phyloP scores from a whole-genome alignment of 371 early-diverging fungal species.

The Mucor sp. region DNA sequence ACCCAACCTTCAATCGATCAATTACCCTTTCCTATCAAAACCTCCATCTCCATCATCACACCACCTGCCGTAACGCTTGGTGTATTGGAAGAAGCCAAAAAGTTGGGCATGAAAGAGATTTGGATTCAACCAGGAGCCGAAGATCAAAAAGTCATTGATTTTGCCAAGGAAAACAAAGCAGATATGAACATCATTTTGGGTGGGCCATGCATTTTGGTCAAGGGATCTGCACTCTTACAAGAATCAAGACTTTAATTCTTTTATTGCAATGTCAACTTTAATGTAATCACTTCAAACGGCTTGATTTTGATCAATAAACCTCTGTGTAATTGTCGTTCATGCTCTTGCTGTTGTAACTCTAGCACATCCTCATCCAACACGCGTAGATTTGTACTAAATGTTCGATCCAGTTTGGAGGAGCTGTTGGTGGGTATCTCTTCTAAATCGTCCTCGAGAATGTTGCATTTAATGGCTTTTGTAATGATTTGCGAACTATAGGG shows the following conservation, averaged over 20 bases:
- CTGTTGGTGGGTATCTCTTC: conserved; percentile 30
- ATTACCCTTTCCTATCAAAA: conserved; percentile 41
- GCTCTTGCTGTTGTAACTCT: conserved; percentile 37
- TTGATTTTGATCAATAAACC: conserved; percentile 50
- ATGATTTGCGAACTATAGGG: conserved; percentile 42
- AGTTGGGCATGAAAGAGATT: conserved; percentile 62
- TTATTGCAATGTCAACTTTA: conserved; percentile 48
- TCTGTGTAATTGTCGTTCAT: conserved; percentile 30
- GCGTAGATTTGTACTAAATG: conserved; percentile 43
- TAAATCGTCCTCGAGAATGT: conserved; percentile 76
- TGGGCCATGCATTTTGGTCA: conserved; percentile 77
- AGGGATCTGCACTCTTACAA: conserved; percentile 43
- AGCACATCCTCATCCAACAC: conserved; percentile 44
- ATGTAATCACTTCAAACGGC: conserved; percentile 67
- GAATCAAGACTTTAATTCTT: conserved; percentile 1
- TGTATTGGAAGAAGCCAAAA: conserved; percentile 64
- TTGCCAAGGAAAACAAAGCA: conserved; percentile 35
- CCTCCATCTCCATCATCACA: conserved; percentile 75
- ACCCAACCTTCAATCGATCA: conserved; percentile 46
- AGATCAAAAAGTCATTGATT: conserved; percentile 49
- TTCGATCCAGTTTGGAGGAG: conserved; percentile 19
- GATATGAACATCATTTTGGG: conserved; percentile 65
- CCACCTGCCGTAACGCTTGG: conserved; percentile 73
- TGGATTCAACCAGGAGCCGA: conserved; percentile 90
- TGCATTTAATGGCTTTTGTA: conserved; percentile 61